These are phyloP conservation scores for Tympanopsis confertula DNA, from an alignment of 2,329 filamentous ascomycete species.

Conservation along the genomic window DNA sequence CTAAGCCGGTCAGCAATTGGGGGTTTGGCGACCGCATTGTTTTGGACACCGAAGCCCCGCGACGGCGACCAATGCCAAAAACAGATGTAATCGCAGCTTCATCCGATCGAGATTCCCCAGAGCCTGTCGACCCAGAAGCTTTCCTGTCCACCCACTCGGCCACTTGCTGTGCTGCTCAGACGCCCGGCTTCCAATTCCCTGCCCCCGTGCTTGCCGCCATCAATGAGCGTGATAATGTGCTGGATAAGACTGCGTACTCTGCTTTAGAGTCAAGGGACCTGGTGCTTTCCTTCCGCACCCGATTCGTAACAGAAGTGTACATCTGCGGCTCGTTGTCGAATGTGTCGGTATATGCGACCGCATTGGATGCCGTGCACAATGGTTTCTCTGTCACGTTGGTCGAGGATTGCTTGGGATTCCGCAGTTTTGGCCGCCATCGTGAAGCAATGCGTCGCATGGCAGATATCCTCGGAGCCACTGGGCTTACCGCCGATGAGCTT, in stretches of 20 bases:
- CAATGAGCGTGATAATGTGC: not conserved
- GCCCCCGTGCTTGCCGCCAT: not conserved
- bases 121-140: not conserved
- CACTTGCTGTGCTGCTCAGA: not conserved
- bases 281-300: conserved; percentile 19
- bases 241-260: not conserved
- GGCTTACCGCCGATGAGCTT: conserved; percentile 7
- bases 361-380: conserved; percentile 53
- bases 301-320: conserved; percentile 43
- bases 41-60: not conserved
- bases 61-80: too few relatives aligned
- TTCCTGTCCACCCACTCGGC: not conserved
- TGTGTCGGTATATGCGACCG: conserved; percentile 53
- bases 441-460: conserved; percentile 49
- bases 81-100: too few relatives aligned
- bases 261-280: not conserved
- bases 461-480: conserved; percentile 37
- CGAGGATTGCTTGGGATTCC: conserved; percentile 52
- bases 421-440: conserved; percentile 40
- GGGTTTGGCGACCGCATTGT: not conserved
- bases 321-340: conserved; percentile 55
- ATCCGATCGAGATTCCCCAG: too few relatives aligned
- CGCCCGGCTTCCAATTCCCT: not conserved
- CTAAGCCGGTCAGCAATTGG: not conserved
- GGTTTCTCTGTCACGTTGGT: conserved; percentile 52